A percentile compares a stretch with the other conserved stretches of the same genome.
These are phyloP conservation scores for Rhynchosporium agropyri DNA, from an alignment of 2,329 filamentous ascomycete species.

Conservation along the genomic window DNA sequence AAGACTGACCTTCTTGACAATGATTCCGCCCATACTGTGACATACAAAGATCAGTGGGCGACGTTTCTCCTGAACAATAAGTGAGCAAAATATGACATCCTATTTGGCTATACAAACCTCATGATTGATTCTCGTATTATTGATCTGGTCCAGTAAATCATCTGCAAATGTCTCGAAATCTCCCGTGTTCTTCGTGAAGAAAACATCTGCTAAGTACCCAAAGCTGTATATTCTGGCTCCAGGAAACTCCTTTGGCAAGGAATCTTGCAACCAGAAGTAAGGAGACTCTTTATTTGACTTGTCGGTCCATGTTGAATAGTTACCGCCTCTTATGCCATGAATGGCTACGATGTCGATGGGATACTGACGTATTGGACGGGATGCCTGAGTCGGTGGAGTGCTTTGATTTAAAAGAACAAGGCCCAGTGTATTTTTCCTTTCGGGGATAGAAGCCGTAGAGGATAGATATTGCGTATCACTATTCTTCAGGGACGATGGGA, in stretches of 20 bases:
- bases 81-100: background rate
- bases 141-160: conserved; percentile 25
- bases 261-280: conserved; percentile 33
- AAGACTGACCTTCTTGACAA: conserved; percentile 26
- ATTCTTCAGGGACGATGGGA: too few relatives aligned
- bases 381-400: background rate
- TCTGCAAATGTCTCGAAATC: conserved; percentile 27
- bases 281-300: conserved; percentile 4
- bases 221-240: conserved; percentile 33
- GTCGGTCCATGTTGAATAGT: conserved; percentile 35
- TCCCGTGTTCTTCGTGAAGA: conserved; percentile 20
- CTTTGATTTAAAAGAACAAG: conserved; percentile 10
- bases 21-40: conserved; percentile 36
- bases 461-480: background rate
- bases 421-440: background rate
- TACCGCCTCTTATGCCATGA: conserved; percentile 31
- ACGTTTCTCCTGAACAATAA: background rate
- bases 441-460: background rate
- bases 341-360: conserved; percentile 31
- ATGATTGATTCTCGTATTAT: background rate
- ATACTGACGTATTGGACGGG: conserved; percentile 1
- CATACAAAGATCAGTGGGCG: conserved; percentile 32
- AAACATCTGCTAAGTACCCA: conserved; percentile 32
- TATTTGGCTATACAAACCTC: background rate
- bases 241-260: conserved; percentile 28